phyloP scores from a whole-genome alignment of 1,284 basidiomycete species.

The Exobasidium rhododendri region DNA sequence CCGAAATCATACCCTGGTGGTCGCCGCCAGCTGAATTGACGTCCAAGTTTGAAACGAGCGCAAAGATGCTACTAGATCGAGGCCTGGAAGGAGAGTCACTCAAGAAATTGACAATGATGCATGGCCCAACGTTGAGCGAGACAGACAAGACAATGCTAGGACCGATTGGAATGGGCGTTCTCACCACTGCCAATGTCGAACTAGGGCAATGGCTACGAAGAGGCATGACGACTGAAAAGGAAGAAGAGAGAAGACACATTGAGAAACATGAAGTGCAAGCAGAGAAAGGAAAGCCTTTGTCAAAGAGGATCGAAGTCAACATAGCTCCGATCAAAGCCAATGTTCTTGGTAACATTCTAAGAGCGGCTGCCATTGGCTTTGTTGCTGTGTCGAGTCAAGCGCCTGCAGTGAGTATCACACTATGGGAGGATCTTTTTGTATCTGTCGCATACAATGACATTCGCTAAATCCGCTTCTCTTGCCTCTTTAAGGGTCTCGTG shows the following conservation, averaged over 20 bases:
- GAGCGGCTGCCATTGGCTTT: constrained; percentile 66
- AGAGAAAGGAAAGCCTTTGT: background rate
- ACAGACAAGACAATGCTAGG: constrained; percentile 44
- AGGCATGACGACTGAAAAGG: constrained; percentile 11
- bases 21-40: constrained; percentile 37
- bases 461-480: constrained; percentile 3
- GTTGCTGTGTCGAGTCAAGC: constrained; percentile 73
- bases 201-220: constrained; percentile 20
- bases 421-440: background rate
- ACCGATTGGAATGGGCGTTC: constrained; percentile 41
- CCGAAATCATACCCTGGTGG: constrained; percentile 50
- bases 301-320: background rate
- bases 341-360: constrained; percentile 64
- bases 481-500: constrained; percentile 64
- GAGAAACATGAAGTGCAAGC: constrained; percentile 12
- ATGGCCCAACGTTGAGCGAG: constrained; percentile 43
- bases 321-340: constrained; percentile 51
- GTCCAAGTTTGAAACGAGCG: constrained; percentile 32
- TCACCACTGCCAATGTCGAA: constrained; percentile 46
- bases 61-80: constrained; percentile 38
- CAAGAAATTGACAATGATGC: constrained; percentile 3
- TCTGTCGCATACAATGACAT: background rate
- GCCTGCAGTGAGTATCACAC: constrained; percentile 65
- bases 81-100: constrained; percentile 35
- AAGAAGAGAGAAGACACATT: background rate